Base-by-base conservation (phyloP, 768 basidiomycete genomes). In the Sporobolomyces roseus region DNA sequence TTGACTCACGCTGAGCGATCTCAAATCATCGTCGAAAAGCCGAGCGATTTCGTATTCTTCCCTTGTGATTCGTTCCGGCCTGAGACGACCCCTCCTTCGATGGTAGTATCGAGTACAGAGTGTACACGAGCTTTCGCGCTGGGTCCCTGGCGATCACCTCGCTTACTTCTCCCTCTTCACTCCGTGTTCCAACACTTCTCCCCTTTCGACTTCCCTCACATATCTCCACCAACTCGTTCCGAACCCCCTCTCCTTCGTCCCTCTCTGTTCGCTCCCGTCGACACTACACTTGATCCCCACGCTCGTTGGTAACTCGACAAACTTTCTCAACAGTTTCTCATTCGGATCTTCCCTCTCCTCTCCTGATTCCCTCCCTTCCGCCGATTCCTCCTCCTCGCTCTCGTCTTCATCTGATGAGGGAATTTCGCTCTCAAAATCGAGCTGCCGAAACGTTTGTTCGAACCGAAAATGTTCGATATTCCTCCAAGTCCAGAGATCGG, bases 221-320 rank as follows among this genome's bases (percentile, higher is more conserved):
- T 54, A 66, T 27, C 60, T 25, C 65, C 65, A 66, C 60, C 59
- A 66, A 23, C 65, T 61, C 41, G 65, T 66, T 12, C 29, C 36
- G 35, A 66, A 66, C 13, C 59, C 65, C n/a, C 65, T 32, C 35
- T 49, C 33, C 14, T 46, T 46, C 25, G 65, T 66, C 27, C 52
- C 65, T 5, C 65, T 33, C n/a, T 45, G n/a, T 16, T 50, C 46
- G 21, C 23, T 55, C 29, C 16, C 5, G 5, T 41, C 41, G 7
- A 48, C 36, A 17, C 19, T 25, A 25, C 33, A 13, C 38, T 33
- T 30, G 8, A 30, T 19, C 2, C 33, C 60, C 35, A 25, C 32
- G 6, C 25, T 23, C 32, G 10, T 50, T 7, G 49, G 49, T 12
- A 25, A 25, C 21, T 50, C 25, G n/a, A 50, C 4, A 13, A 65